A percentile compares a stretch with the other conserved stretches of the same genome.
phyloP scores from a whole-genome alignment of 2,329 filamentous ascomycete genomes.

The Cladosporium colombiae region DNA sequence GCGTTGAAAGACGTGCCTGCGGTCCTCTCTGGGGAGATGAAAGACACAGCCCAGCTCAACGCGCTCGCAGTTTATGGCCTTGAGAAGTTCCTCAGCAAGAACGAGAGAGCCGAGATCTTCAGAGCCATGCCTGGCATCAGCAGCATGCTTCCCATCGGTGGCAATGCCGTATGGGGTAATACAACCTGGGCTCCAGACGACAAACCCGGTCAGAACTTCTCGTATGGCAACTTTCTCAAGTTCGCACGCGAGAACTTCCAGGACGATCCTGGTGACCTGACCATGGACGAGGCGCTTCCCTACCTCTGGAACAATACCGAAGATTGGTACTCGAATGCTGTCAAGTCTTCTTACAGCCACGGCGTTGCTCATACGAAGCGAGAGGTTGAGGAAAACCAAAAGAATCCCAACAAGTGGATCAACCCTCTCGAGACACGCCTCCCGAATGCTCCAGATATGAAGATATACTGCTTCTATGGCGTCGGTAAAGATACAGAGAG shows the following conservation, averaged over 20 bases:
- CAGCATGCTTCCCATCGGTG: slow-evolving; percentile 94
- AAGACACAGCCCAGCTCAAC: slow-evolving; percentile 94
- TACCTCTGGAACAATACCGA: slow-evolving; percentile 80
- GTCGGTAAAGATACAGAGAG: slow-evolving; percentile 92
- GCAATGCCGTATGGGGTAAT: slow-evolving; percentile 94
- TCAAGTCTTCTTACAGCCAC: slow-evolving; percentile 77
- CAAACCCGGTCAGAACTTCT: slow-evolving; percentile 67
- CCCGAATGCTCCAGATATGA: slow-evolving; percentile 82
- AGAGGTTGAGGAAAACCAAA: slow-evolving; percentile 70
- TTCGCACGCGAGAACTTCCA: slow-evolving; percentile 67
- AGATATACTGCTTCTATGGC: slow-evolving; percentile 97
- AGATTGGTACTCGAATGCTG: slow-evolving; percentile 77
- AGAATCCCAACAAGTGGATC: slow-evolving; percentile 73
- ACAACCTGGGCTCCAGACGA: slow-evolving; percentile 87
- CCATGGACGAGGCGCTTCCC: slow-evolving; percentile 71
- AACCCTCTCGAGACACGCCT: slow-evolving; percentile 90
- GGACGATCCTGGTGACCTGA: slow-evolving; percentile 66
- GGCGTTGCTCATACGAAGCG: slow-evolving; percentile 78
- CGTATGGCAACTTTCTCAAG: slow-evolving; percentile 80
- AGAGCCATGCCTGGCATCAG: slow-evolving; percentile 95
- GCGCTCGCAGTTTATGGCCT: slow-evolving; percentile 95
- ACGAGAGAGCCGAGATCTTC: slow-evolving; percentile 91
- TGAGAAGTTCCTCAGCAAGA: slow-evolving; percentile 89
- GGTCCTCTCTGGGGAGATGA: slow-evolving; percentile 94
- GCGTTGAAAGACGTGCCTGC: slow-evolving; percentile 89